Percentiles rank a stretch among this genome's conserved stretches.
Conservation (phyloP, 2,329 filamentous ascomycete genomes). For the Cryphonectria carpinicola region DNA sequence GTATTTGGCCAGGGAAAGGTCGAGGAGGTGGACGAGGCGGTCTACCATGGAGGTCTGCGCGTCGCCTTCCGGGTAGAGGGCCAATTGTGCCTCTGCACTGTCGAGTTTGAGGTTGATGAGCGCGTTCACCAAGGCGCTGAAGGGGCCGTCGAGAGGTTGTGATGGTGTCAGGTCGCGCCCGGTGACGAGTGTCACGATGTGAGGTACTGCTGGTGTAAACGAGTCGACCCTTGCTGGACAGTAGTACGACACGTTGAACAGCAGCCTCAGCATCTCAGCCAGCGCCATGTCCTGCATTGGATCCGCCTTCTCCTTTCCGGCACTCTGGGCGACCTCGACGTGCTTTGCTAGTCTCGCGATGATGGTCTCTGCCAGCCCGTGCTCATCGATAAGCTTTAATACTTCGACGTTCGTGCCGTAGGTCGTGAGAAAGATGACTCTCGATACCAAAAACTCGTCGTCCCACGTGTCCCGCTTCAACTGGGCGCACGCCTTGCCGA, state of each 20-base stretch:
- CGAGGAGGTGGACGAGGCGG: constrained; percentile 72
- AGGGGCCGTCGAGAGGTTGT: constrained; percentile 73
- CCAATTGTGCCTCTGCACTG: constrained; percentile 53
- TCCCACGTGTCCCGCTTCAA: constrained; percentile 76
- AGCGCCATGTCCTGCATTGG: constrained; percentile 80
- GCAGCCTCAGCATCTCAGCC: constrained; percentile 79
- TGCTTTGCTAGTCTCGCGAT: constrained; percentile 73
- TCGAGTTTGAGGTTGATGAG: constrained; percentile 78
- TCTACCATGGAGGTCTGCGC: constrained; percentile 60
- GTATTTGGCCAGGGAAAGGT: constrained; percentile 67
- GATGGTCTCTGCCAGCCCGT: constrained; percentile 70
- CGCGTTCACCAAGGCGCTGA: constrained; percentile 76
- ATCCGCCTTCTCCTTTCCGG: constrained; percentile 42
- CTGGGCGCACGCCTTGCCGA: constrained; percentile 68
- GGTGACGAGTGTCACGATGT: constrained; percentile 72
- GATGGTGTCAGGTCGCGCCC: constrained; percentile 58
- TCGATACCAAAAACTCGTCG: constrained; percentile 83
- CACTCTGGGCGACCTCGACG: constrained; percentile 48
- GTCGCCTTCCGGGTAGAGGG: constrained; percentile 68
- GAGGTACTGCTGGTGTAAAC: constrained; percentile 71
- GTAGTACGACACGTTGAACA: constrained; percentile 86
- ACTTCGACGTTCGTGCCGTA: constrained; percentile 76
- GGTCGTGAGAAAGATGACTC: constrained; percentile 79
- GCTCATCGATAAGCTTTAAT: constrained; percentile 64
- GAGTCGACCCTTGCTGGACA: constrained; percentile 62